These are phyloP conservation scores for Canavalia gladiata DNA, from an alignment of 306 rosid genomes.

Conservation along the genomic window DNA sequence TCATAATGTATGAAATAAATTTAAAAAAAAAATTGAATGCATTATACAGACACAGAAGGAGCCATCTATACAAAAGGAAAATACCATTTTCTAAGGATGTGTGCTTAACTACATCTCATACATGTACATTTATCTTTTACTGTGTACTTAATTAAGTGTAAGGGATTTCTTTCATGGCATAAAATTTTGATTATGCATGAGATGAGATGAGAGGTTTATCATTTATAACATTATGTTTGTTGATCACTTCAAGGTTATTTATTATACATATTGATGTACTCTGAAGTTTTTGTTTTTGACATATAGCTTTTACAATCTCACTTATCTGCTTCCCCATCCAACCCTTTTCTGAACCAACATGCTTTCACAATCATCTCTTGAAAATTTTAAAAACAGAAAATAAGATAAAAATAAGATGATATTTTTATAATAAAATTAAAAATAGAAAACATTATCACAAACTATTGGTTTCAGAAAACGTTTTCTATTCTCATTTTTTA, in stretches of 20 bases:
- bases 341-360: not conserved
- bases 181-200: not conserved
- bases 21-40: not conserved
- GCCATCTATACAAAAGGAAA: too few relatives aligned
- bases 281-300: not conserved
- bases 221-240: not conserved
- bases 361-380: too few relatives aligned
- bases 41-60: not conserved
- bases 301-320: not conserved
- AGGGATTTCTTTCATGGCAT: slow-evolving; percentile 1
- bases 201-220: not conserved
- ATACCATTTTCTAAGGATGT: too few relatives aligned
- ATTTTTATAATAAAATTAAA: too few relatives aligned
- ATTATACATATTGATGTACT: too few relatives aligned
- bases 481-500: too few relatives aligned
- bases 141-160: not conserved
- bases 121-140: not conserved
- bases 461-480: too few relatives aligned
- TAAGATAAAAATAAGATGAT: too few relatives aligned
- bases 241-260: too few relatives aligned
- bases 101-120: too few relatives aligned
- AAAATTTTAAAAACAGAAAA: too few relatives aligned
- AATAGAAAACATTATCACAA: too few relatives aligned
- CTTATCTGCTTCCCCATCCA: not conserved
- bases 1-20: not conserved